Evolutionary conservation across 257 asterid genomes (phyloP).

Genomic region (Fraxinus pennsylvanica): DNA sequence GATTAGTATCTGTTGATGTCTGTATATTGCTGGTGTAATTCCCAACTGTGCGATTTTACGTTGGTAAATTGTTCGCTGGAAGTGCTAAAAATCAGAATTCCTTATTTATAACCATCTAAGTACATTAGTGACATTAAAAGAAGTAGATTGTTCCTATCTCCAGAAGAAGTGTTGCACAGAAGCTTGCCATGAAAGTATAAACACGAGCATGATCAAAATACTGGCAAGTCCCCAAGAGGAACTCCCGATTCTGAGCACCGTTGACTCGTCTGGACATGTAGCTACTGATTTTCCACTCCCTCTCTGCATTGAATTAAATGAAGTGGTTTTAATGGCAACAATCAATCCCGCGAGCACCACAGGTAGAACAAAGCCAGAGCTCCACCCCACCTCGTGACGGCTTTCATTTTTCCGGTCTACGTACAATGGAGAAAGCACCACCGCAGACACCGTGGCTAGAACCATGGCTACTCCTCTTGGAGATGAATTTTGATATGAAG

Average conservation of each 20-base stretch:
- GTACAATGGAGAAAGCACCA: conserved; percentile 71
- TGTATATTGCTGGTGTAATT: too few relatives aligned
- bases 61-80: too few relatives aligned
- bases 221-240: conserved; percentile 76
- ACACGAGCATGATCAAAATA: conserved; percentile 55
- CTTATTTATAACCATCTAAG: too few relatives aligned
- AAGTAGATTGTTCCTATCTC: conserved; percentile 32
- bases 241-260: conserved; percentile 50
- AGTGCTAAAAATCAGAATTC: too few relatives aligned
- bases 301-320: conserved; percentile 29
- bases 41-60: too few relatives aligned
- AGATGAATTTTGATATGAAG: conserved; percentile 43
- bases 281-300: conserved; percentile 7
- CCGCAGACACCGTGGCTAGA: conserved; percentile 53
- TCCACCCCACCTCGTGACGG: conserved; percentile 53
- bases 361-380: conserved; percentile 62
- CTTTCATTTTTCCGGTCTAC: conserved; percentile 35
- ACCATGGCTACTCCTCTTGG: conserved; percentile 69
- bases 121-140: too few relatives aligned
- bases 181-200: conserved; percentile 59
- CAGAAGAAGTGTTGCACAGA: conserved; percentile 60
- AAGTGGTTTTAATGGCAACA: conserved; percentile 67
- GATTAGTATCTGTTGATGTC: too few relatives aligned
- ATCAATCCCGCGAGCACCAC: conserved; percentile 61
- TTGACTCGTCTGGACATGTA: conserved; percentile 24